phyloP scores from a whole-genome alignment of 2,329 filamentous ascomycete species.

The Colletotrichum zoysiae region DNA sequence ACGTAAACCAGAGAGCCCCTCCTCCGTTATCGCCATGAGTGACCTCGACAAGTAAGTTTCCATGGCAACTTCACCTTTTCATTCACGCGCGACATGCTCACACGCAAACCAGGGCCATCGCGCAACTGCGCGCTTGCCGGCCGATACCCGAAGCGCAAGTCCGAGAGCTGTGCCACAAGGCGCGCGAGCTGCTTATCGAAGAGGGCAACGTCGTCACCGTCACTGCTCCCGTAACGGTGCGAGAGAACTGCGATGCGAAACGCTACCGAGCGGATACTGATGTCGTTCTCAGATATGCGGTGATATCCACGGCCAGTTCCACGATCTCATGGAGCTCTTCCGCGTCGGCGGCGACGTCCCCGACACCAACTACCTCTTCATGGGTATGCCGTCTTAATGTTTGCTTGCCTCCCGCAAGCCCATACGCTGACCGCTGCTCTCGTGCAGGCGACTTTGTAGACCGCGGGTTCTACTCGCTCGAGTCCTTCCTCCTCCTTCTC shows the following conservation, averaged over 20 bases:
- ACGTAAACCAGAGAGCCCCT: constrained; percentile 31
- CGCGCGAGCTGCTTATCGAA: constrained; percentile 94
- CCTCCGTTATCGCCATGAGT: constrained; percentile 72
- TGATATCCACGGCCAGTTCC: constrained; percentile 97
- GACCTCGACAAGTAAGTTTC: constrained; percentile 86
- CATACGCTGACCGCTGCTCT: constrained; percentile 9
- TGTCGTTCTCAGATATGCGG: constrained; percentile 80
- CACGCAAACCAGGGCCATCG: constrained; percentile 79
- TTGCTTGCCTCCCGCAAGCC: background rate
- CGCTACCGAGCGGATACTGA: constrained; percentile 12
- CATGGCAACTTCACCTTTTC: background rate
- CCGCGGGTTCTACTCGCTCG: constrained; percentile 96
- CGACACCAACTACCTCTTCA: constrained; percentile 97
- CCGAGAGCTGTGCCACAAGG: constrained; percentile 96
- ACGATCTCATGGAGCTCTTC: constrained; percentile 97
- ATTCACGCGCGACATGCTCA: constrained; percentile 27
- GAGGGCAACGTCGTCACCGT: constrained; percentile 98
- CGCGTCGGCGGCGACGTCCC: constrained; percentile 93
- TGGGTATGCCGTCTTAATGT: constrained; percentile 69
- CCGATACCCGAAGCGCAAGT: constrained; percentile 97
- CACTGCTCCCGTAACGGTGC: constrained; percentile 91
- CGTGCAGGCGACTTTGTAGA: constrained; percentile 91
- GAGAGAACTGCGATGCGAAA: constrained; percentile 43
- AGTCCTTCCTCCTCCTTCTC: constrained; percentile 94
- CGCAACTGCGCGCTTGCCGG: constrained; percentile 93